Conservation (phyloP, 2,329 filamentous ascomycete species). For the Sodiomyces alkalinus region DNA sequence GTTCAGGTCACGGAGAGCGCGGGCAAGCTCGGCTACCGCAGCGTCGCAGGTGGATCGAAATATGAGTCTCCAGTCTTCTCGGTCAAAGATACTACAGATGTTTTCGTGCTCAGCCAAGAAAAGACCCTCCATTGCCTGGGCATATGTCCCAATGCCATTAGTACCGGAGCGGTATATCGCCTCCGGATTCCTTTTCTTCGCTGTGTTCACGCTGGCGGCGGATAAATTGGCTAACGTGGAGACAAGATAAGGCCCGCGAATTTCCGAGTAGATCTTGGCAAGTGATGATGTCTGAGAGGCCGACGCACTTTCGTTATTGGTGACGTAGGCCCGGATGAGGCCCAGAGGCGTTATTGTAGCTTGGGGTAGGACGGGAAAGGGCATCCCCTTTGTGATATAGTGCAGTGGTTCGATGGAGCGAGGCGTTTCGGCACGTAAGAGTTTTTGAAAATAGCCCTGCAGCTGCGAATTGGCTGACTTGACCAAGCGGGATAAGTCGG, state of each 20-base stretch:
- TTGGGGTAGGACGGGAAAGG: conserved; percentile 67
- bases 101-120: conserved; percentile 84
- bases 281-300: conserved; percentile 49
- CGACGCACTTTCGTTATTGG: conserved; percentile 17
- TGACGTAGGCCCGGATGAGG: conserved; percentile 66
- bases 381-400: conserved; percentile 76
- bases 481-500: conserved; percentile 63
- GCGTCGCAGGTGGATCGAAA: conserved; percentile 67
- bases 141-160: conserved; percentile 84
- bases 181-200: conserved; percentile 67
- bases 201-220: conserved; percentile 68
- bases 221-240: conserved; percentile 73
- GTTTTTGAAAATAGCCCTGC: conserved; percentile 67
- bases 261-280: conserved; percentile 72
- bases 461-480: conserved; percentile 69
- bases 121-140: conserved; percentile 72
- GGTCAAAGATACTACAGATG: conserved; percentile 71
- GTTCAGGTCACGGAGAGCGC: conserved; percentile 80
- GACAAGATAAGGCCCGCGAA: conserved; percentile 76
- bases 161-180: conserved; percentile 77
- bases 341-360: conserved; percentile 63
- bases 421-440: conserved; percentile 61
- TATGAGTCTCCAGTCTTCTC: conserved; percentile 70
- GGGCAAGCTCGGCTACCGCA: conserved; percentile 66
- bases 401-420: conserved; percentile 76